Evolutionary conservation across 2,329 filamentous ascomycete species (phyloP).

Genomic region (Calonectria leucothoes): DNA sequence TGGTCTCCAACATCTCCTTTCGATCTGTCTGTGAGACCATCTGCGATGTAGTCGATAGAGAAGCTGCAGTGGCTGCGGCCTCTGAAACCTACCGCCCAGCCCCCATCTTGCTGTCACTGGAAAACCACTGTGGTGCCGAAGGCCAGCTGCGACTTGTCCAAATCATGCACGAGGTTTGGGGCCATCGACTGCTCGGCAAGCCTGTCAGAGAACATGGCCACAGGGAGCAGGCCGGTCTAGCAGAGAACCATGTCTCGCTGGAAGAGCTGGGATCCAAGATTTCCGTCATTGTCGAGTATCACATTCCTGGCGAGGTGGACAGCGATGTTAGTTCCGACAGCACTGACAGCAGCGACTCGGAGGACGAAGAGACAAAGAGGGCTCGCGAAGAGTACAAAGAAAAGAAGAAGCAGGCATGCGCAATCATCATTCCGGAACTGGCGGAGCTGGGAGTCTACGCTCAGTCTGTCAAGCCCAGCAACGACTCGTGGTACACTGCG

Average conservation of each 20-base stretch:
- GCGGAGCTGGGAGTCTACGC: constrained; percentile 76
- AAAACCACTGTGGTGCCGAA: constrained; percentile 72
- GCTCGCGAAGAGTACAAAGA: constrained; percentile 65
- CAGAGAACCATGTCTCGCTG: constrained; percentile 65
- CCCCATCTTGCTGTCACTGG: constrained; percentile 73
- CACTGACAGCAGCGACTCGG: constrained; percentile 49
- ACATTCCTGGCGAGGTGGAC: constrained; percentile 64
- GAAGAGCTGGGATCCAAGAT: constrained; percentile 72
- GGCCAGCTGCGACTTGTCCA: constrained; percentile 71
- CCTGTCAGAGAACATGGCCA: constrained; percentile 67
- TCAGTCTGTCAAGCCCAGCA: constrained; percentile 74
- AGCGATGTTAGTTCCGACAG: constrained; percentile 42
- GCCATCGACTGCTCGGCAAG: constrained; percentile 68
- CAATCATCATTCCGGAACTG: constrained; percentile 71
- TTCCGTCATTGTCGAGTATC: constrained; percentile 75
- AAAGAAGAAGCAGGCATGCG: constrained; percentile 61
- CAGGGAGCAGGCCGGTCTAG: constrained; percentile 62
- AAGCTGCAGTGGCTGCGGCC: constrained; percentile 56
- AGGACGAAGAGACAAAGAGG: constrained; percentile 55
- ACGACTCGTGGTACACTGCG: constrained; percentile 74
- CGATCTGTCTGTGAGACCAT: constrained; percentile 74
- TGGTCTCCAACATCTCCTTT: constrained; percentile 74
- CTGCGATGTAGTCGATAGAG: constrained; percentile 69
- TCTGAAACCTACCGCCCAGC: constrained; percentile 56
- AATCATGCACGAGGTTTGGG: constrained; percentile 75